Conservation (phyloP, 2,329 filamentous ascomycete species). For the Ascochyta lentis region DNA sequence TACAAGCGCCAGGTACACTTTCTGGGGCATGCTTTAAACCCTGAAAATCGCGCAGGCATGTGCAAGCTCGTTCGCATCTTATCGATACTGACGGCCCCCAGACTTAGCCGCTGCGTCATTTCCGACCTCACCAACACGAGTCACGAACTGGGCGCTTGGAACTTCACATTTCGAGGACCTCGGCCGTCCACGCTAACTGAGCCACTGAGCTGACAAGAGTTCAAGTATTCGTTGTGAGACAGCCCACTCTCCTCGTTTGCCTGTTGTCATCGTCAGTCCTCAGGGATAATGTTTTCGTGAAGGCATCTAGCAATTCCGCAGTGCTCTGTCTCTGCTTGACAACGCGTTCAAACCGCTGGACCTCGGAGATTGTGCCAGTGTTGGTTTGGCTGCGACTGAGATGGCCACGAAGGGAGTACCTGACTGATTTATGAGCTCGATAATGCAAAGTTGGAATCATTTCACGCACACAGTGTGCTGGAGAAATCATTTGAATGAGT, state of each 20-base stretch:
- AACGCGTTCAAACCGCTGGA: neutral
- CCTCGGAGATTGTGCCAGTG: neutral
- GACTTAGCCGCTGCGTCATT: constrained; percentile 11
- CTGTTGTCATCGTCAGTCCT: neutral
- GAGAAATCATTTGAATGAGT: too few relatives aligned
- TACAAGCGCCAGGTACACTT: constrained; percentile 6
- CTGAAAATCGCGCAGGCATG: neutral
- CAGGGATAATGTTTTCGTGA: neutral
- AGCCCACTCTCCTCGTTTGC: neutral
- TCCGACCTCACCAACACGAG: constrained; percentile 12
- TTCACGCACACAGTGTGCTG: too few relatives aligned
- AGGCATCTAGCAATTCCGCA: neutral
- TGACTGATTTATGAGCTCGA: too few relatives aligned
- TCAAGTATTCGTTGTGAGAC: too few relatives aligned
- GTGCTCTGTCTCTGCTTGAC: neutral
- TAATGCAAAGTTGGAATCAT: neutral
- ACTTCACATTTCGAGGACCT: neutral
- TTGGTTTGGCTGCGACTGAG: neutral
- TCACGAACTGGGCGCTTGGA: constrained; percentile 1
- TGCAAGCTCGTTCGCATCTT: neutral
- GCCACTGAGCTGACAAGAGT: neutral
- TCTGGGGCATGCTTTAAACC: constrained; percentile 9
- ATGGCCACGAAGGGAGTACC: too few relatives aligned
- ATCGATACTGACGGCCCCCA: constrained; percentile 4
- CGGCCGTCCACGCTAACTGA: neutral